Evolutionary conservation across 805 yeast species (phyloP).

Genomic region (Yueomyces sp.): DNA sequence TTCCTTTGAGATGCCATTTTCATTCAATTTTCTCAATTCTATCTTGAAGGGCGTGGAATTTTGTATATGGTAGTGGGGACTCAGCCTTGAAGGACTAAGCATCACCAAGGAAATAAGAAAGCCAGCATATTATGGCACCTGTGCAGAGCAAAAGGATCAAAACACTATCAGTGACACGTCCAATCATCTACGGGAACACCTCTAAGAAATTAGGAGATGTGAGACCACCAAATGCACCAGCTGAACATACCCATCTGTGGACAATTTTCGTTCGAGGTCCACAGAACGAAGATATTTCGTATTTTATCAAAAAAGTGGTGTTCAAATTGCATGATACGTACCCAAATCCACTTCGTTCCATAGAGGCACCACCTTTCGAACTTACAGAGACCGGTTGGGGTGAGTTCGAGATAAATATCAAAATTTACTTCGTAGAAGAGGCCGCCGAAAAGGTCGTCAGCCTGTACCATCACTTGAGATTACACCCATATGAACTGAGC

Average conservation of each 20-base stretch:
- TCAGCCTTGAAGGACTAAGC: too few relatives aligned
- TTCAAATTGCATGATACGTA: conserved; percentile 94
- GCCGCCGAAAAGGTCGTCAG: conserved; percentile 79
- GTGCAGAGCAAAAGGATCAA: conserved; percentile 23
- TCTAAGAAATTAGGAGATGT: conserved; percentile 54
- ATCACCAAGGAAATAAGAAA: too few relatives aligned
- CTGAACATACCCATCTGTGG: conserved; percentile 93
- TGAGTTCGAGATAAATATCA: conserved; percentile 85
- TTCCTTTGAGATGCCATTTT: too few relatives aligned
- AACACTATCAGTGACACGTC: conserved; percentile 60
- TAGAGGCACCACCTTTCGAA: conserved; percentile 86
- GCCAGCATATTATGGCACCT: conserved; percentile 10
- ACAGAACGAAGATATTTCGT: conserved; percentile 61
- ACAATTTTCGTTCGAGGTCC: conserved; percentile 84
- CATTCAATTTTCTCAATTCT: too few relatives aligned
- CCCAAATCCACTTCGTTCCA: conserved; percentile 68
- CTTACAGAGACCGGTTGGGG: conserved; percentile 99
- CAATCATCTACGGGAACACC: conserved; percentile 69
- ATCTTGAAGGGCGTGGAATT: too few relatives aligned
- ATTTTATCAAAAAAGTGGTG: conserved; percentile 76
- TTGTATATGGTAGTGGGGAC: too few relatives aligned
- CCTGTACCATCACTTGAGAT: conserved; percentile 76
- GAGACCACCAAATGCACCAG: conserved; percentile 51
- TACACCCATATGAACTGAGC: conserved; percentile 66
- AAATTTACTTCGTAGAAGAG: conserved; percentile 75